Evolutionary conservation across 106 monocot species (phyloP).

Genomic region (Xerophyta viscosa): DNA sequence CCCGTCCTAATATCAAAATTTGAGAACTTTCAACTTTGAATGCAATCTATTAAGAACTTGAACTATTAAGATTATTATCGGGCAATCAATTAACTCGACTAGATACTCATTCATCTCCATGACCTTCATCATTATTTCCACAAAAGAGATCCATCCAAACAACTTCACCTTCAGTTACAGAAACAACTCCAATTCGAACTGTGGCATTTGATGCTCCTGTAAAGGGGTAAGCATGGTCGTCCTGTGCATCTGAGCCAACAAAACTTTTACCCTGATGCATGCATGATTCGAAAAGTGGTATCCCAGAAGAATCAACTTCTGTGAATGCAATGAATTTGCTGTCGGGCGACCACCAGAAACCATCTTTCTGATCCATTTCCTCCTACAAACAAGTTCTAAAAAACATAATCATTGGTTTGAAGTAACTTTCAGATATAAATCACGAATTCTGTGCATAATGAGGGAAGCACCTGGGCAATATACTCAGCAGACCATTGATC

Average conservation of each 20-base stretch:
- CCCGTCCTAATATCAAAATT: conserved; percentile 72
- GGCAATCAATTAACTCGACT: conserved; percentile 91
- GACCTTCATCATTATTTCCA: conserved; percentile 24
- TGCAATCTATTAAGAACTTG: conserved; percentile 85
- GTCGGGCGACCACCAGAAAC: conserved; percentile 97
- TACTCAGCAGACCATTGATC: conserved; percentile 99
- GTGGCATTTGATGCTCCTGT: conserved; percentile 79
- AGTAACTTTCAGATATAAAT: too few relatives aligned
- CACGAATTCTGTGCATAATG: too few relatives aligned
- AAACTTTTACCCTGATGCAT: conserved; percentile 88
- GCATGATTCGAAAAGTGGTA: conserved; percentile 94
- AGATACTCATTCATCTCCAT: conserved; percentile 73
- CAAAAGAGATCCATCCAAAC: conserved; percentile 96
- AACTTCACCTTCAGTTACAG: conserved; percentile 36
- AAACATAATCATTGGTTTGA: too few relatives aligned
- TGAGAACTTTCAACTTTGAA: conserved; percentile 65
- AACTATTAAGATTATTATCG: conserved; percentile 47
- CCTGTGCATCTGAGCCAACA: conserved; percentile 85
- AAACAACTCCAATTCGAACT: conserved; percentile 71
- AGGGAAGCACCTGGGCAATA: conserved; percentile 78
- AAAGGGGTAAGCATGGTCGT: conserved; percentile 97
- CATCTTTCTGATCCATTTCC: conserved; percentile 93
- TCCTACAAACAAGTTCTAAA: too few relatives aligned
- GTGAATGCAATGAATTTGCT: conserved; percentile 89
- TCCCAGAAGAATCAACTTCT: conserved; percentile 78